phyloP scores from a whole-genome alignment of 345 rosid genomes.

The Eutrema yunnanense region DNA sequence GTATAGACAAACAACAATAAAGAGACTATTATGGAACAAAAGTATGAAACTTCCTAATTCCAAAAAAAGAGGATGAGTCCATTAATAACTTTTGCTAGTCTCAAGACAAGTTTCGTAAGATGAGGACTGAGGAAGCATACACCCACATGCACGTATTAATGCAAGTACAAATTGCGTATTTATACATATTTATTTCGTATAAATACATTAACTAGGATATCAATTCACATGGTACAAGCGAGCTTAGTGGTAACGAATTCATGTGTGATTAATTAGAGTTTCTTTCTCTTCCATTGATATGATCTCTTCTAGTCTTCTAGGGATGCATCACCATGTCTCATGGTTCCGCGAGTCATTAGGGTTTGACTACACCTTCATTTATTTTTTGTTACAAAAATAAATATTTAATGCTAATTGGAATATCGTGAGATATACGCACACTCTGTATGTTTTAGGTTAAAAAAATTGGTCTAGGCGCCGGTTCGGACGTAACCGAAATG shows the following conservation, averaged over 20 bases:
- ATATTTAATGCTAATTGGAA: not conserved
- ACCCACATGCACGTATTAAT: constrained; percentile 7
- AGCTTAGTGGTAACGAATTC: constrained; percentile 23
- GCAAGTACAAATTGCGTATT: not conserved
- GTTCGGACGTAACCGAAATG: no score
- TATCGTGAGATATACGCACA: constrained; percentile 11
- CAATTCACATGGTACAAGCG: constrained; percentile 22
- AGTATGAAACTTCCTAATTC: not conserved
- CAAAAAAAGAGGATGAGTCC: not conserved
- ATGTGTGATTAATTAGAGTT: constrained; percentile 5
- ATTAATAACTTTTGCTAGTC: not conserved
- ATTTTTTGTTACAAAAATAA: not conserved
- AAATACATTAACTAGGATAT: not conserved
- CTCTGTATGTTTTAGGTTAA: not conserved
- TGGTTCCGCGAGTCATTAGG: constrained; percentile 15
- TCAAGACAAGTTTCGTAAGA: constrained; percentile 24
- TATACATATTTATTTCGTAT: not conserved
- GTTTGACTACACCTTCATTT: constrained; percentile 3
- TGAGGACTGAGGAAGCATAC: constrained; percentile 5
- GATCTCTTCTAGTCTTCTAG: constrained; percentile 2
- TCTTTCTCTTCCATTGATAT: not conserved
- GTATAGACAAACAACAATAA: not conserved
- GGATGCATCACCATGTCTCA: constrained; percentile 27
- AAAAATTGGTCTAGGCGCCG: no score
- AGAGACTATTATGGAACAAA: not conserved